These are phyloP conservation scores for Dunaliella primolecta DNA, from an alignment of 139 green algal species.

Conservation along the genomic window DNA sequence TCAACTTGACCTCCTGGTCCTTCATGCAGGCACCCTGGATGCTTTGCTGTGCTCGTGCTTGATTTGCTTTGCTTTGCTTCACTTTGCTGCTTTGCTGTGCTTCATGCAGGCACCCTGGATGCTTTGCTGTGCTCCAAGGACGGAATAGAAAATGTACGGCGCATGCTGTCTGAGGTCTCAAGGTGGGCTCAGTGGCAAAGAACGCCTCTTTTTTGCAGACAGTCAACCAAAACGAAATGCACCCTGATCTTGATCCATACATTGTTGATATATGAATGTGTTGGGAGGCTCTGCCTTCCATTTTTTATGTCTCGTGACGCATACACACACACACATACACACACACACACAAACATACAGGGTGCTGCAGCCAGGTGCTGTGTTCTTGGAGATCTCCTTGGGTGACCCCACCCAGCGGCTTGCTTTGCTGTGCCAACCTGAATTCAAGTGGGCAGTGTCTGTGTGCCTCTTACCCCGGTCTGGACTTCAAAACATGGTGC, in stretches of 20 bases:
- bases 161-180: conserved; percentile 18
- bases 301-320: too few species aligned
- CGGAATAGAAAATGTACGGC: conserved; percentile 15
- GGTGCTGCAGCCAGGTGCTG: conserved; percentile 37
- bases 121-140: conserved; percentile 44
- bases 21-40: conserved; percentile 9
- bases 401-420: conserved; percentile 34
- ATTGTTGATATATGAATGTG: too few species aligned
- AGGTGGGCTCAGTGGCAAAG: too few species aligned
- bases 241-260: too few species aligned
- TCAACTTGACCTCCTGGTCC: too few species aligned
- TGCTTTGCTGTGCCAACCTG: conserved; percentile 20
- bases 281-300: too few species aligned
- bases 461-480: conserved; percentile 26
- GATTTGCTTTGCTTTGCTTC: too few species aligned
- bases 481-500: not conserved
- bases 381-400: conserved; percentile 41
- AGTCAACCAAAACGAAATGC: too few species aligned
- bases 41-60: conserved; percentile 48
- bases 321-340: not conserved
- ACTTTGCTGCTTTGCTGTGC: too few species aligned
- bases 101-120: conserved; percentile 9
- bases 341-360: conserved; percentile 10
- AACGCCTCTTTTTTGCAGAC: too few species aligned
- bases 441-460: conserved; percentile 35